Percentiles rank a stretch among this genome's conserved stretches.
These are phyloP conservation scores for Mortierella sp. DNA, from an alignment of 371 early-diverging fungal species.

Conservation along the genomic window DNA sequence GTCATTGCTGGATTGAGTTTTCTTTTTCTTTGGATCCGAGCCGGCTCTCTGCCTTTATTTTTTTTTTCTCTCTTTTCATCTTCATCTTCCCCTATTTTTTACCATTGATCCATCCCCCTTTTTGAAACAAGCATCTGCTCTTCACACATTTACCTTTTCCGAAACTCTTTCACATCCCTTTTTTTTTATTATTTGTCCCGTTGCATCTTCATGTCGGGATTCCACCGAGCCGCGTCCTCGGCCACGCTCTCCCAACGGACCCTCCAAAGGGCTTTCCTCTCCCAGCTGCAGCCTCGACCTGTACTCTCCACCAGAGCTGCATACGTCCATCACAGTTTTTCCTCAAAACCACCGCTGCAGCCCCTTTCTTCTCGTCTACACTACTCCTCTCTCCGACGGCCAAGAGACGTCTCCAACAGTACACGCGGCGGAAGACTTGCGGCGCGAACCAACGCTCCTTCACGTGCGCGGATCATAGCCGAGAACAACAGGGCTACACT, in stretches of 20 bases:
- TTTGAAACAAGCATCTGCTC: too few species aligned
- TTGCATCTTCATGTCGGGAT: too few species aligned
- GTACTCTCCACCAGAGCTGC: neutral
- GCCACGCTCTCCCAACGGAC: neutral
- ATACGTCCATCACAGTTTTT: too few species aligned
- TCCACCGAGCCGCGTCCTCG: too few species aligned
- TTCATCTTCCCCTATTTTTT: neutral
- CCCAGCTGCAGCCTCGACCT: neutral
- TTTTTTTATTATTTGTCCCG: too few species aligned
- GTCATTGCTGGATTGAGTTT: neutral
- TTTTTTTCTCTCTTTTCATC: neutral
- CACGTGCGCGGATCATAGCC: constrained; percentile 12
- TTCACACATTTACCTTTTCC: too few species aligned
- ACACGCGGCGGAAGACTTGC: constrained; percentile 34
- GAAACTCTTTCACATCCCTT: too few species aligned
- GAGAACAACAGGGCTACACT: constrained; percentile 10
- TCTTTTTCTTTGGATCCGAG: neutral
- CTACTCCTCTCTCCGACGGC: constrained; percentile 16
- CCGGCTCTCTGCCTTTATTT: neutral
- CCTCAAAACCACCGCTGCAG: neutral
- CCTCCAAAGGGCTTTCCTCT: neutral
- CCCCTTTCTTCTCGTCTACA: constrained; percentile 1
- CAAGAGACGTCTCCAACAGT: constrained; percentile 7
- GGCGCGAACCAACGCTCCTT: constrained; percentile 23
- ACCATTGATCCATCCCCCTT: too few species aligned